A percentile compares a stretch with the other conserved stretches of the same genome.
Conservation (phyloP, 306 rosid genomes). For the Malus domestica region DNA sequence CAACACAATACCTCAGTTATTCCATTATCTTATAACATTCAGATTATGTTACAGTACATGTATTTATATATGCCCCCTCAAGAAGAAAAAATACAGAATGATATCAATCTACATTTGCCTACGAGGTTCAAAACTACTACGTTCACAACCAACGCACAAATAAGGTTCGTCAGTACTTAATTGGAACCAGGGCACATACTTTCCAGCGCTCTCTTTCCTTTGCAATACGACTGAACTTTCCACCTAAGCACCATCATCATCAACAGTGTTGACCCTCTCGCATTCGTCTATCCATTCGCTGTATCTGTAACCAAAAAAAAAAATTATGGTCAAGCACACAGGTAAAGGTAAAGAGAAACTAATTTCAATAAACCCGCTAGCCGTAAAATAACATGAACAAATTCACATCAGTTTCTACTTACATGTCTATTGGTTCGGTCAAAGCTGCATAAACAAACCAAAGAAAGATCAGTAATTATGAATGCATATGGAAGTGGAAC, state of each 20-base stretch:
- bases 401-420: slow-evolving; percentile 13
- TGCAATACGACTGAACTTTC: neutral
- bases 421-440: slow-evolving; percentile 84
- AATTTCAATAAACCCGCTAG: neutral
- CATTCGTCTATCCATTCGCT: slow-evolving; percentile 98
- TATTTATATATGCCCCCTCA: neutral
- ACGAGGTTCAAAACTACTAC: neutral
- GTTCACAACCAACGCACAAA: neutral
- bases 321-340: neutral
- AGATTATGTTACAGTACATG: neutral
- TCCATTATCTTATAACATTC: neutral
- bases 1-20: neutral
- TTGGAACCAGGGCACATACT: neutral
- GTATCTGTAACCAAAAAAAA: slow-evolving; percentile 45
- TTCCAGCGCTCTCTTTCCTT: neutral
- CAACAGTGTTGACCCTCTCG: slow-evolving; percentile 69
- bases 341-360: neutral
- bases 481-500: neutral
- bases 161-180: neutral
- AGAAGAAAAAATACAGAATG: neutral
- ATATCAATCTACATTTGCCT: neutral
- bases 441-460: slow-evolving; percentile 47
- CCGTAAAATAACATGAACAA: neutral
- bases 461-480: slow-evolving; percentile 1
- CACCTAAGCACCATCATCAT: slow-evolving; percentile 60